Percentiles rank a stretch among this genome's conserved stretches.
Evolutionary conservation across 2,329 filamentous ascomycete species (phyloP).

Genomic region (Colletotrichum lindemuthianum): DNA sequence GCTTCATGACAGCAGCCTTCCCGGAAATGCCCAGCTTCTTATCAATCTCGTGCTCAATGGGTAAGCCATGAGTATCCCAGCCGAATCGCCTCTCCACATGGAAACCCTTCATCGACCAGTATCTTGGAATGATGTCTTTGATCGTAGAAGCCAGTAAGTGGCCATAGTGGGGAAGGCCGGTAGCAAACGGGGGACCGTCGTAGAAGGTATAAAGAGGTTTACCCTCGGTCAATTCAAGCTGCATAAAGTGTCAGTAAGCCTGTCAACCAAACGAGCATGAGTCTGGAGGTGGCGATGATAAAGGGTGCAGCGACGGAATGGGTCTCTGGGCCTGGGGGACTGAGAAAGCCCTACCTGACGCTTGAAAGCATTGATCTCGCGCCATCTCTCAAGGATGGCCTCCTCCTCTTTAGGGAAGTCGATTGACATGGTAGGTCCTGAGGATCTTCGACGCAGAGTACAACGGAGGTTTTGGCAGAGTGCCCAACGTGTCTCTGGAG

Average conservation of each 20-base stretch:
- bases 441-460: no score
- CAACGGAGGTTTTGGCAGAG: conserved; percentile 24
- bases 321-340: neutral
- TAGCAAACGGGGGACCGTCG: conserved; percentile 85
- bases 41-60: conserved; percentile 97
- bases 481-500: no score
- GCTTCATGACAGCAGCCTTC: conserved; percentile 84
- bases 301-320: neutral
- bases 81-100: conserved; percentile 93
- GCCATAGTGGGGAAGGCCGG: conserved; percentile 72
- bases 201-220: conserved; percentile 93
- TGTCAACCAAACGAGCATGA: no score
- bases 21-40: conserved; percentile 93
- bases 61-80: conserved; percentile 94
- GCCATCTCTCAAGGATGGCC: conserved; percentile 84
- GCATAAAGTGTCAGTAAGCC: conserved; percentile 14
- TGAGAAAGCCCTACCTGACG: conserved; percentile 68
- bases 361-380: conserved; percentile 90
- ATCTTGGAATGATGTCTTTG: conserved; percentile 95
- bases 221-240: conserved; percentile 83
- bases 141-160: conserved; percentile 92
- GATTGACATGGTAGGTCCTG: conserved; percentile 73
- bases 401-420: conserved; percentile 94
- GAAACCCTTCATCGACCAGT: conserved; percentile 97
- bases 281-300: neutral